phyloP scores from a whole-genome alignment of 768 basidiomycete genomes.

The Macrolepiota fuliginosa region DNA sequence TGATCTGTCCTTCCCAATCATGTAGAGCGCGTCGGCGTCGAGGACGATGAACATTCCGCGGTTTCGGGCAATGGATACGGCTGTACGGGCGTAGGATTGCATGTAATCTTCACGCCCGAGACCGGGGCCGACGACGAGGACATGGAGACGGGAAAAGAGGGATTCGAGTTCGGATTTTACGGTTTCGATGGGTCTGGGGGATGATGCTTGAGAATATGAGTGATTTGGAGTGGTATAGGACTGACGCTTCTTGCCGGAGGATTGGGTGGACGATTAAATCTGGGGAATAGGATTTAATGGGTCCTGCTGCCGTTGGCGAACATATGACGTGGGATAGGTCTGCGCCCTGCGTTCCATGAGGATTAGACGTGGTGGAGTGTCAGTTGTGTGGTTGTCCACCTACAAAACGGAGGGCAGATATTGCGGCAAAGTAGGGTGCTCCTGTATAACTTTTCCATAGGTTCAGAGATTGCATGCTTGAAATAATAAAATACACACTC shows the following conservation, averaged over 20 bases:
- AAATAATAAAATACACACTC: slow-evolving; percentile 56
- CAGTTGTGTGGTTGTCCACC: slow-evolving; percentile 18
- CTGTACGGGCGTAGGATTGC: slow-evolving; percentile 77
- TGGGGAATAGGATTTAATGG: slow-evolving; percentile 97
- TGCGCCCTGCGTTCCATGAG: slow-evolving; percentile 57
- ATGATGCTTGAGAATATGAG: background rate
- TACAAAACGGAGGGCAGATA: slow-evolving; percentile 86
- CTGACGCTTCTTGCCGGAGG: slow-evolving; percentile 65
- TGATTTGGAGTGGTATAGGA: background rate
- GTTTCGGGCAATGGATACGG: slow-evolving; percentile 68
- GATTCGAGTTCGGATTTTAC: slow-evolving; percentile 56
- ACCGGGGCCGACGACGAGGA: slow-evolving; percentile 91
- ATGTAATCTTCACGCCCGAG: slow-evolving; percentile 90
- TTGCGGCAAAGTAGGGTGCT: slow-evolving; percentile 94
- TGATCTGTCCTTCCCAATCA: slow-evolving; percentile 72
- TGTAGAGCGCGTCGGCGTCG: slow-evolving; percentile 90
- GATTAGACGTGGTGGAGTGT: background rate
- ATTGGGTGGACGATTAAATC: slow-evolving; percentile 98
- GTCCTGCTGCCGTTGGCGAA: slow-evolving; percentile 84
- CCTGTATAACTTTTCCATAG: slow-evolving; percentile 78
- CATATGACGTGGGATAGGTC: slow-evolving; percentile 98
- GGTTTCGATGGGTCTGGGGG: slow-evolving; percentile 41
- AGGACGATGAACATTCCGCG: slow-evolving; percentile 87
- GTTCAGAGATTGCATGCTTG: background rate
- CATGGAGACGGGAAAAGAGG: slow-evolving; percentile 84